Percentiles rank a stretch among this genome's conserved stretches.
These are phyloP conservation scores for Cyberlindnera galapagoensis DNA, from an alignment of 805 yeast genomes.

Conservation along the genomic window DNA sequence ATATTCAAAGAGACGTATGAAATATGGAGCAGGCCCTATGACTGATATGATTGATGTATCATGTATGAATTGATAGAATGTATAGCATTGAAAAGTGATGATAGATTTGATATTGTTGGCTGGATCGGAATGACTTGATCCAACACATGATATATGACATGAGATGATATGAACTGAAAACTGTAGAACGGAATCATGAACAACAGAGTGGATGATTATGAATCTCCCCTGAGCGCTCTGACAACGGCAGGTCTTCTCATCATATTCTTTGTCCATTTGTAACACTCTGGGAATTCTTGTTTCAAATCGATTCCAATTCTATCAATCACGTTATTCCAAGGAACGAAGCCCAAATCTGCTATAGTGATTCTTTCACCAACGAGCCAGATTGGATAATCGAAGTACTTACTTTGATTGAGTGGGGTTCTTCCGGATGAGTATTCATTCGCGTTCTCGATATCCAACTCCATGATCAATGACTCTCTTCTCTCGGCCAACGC, in stretches of 20 bases:
- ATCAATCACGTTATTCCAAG: conserved; percentile 96
- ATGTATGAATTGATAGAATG: too few relatives aligned
- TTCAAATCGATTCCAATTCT: conserved; percentile 84
- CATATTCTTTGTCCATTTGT: conserved; percentile 93
- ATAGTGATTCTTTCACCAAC: conserved; percentile 80
- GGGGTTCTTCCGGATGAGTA: conserved; percentile 88
- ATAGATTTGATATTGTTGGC: too few relatives aligned
- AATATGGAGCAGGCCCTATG: too few relatives aligned
- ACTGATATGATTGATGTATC: too few relatives aligned
- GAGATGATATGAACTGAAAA: too few relatives aligned
- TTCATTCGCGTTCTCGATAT: conserved; percentile 79
- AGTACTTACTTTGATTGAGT: conserved; percentile 73
- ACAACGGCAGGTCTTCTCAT: conserved; percentile 91
- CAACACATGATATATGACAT: too few relatives aligned
- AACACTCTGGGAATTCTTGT: conserved; percentile 89
- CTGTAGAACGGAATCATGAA: too few relatives aligned
- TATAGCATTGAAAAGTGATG: too few relatives aligned
- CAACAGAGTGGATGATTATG: conserved; percentile 13
- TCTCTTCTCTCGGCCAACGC: conserved; percentile 90
- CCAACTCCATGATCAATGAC: conserved; percentile 82
- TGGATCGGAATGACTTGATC: too few relatives aligned
- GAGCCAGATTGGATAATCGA: conserved; percentile 92
- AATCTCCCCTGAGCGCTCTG: conserved; percentile 75
- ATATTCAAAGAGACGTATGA: too few relatives aligned
- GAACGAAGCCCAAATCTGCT: conserved; percentile 89